A percentile compares a stretch with the other conserved stretches of the same genome.
Evolutionary conservation across 306 rosid genomes (phyloP).

Genomic region (Sesbania bispinosa): DNA sequence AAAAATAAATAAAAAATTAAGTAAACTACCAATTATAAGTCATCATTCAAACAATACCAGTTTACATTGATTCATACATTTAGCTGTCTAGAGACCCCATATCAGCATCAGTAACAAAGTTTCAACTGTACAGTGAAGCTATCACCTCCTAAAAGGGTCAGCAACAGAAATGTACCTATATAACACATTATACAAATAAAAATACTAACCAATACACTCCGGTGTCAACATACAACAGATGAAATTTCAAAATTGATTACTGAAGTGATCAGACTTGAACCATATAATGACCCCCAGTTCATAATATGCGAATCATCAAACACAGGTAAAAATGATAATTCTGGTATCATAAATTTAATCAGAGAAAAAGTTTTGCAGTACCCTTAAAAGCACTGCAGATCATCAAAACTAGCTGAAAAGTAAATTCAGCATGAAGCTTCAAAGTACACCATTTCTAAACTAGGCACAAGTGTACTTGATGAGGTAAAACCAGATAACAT

Average conservation of each 20-base stretch:
- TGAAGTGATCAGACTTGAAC: not conserved
- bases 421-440: slow-evolving; percentile 10
- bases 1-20: not conserved
- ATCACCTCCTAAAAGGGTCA: not conserved
- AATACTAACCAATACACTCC: not conserved
- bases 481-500: slow-evolving; percentile 4
- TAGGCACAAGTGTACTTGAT: not conserved
- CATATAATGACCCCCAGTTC: not conserved
- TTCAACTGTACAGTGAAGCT: slow-evolving; percentile 4
- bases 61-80: not conserved
- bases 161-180: not conserved
- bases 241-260: not conserved
- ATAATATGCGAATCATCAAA: not conserved
- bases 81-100: not conserved
- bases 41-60: not conserved
- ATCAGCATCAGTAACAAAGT: not conserved
- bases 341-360: slow-evolving; percentile 11
- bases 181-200: not conserved
- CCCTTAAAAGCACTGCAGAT: not conserved
- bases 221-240: slow-evolving; percentile 1
- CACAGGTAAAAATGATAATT: not conserved
- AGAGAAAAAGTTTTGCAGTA: not conserved
- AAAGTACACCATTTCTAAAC: slow-evolving; percentile 11
- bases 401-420: slow-evolving; percentile 4
- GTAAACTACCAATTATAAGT: not conserved